Percentiles rank a stretch among this genome's conserved stretches.
phyloP scores from a whole-genome alignment of 2,329 filamentous ascomycete species.

The Fusarium sp. region DNA sequence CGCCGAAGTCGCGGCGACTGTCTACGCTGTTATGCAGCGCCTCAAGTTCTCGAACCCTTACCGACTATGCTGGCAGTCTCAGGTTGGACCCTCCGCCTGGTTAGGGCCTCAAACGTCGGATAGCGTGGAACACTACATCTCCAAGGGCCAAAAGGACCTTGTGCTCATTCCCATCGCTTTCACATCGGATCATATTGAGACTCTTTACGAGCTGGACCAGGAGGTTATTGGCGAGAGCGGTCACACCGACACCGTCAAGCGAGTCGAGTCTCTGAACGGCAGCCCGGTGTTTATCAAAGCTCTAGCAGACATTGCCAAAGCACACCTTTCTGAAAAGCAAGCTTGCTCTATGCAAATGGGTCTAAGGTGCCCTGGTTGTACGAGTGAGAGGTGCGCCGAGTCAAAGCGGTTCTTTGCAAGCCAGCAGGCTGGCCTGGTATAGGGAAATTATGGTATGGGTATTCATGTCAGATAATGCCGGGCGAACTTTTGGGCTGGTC shows the following conservation, averaged over 20 bases:
- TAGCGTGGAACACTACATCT: conserved; percentile 87
- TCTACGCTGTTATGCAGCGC: conserved; percentile 94
- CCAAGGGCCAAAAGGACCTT: conserved; percentile 90
- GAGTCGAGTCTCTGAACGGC: conserved; percentile 91
- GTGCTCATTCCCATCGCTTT: conserved; percentile 95
- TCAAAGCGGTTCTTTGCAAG: conserved; percentile 73
- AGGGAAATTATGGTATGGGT: not conserved
- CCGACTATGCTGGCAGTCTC: conserved; percentile 95
- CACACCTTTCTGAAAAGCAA: conserved; percentile 75
- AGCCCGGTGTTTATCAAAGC: conserved; percentile 90
- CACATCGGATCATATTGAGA: conserved; percentile 99
- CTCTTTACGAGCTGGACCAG: conserved; percentile 89
- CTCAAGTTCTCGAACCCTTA: conserved; percentile 90
- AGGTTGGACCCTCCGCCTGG: conserved; percentile 96
- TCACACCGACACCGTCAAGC: conserved; percentile 81
- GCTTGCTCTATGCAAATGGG: conserved; percentile 85
- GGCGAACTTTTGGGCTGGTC: not conserved
- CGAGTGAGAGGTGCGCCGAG: conserved; percentile 85
- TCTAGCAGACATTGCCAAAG: conserved; percentile 84
- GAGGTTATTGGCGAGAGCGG: conserved; percentile 93
- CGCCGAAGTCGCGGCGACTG: conserved; percentile 92
- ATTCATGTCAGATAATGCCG: not conserved
- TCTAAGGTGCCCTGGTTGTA: conserved; percentile 91
- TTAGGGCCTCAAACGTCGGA: conserved; percentile 91
- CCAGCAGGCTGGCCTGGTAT: conserved; percentile 46